Conservation (phyloP, 2,329 filamentous ascomycete genomes). For the Alternaria triticimaculans region DNA sequence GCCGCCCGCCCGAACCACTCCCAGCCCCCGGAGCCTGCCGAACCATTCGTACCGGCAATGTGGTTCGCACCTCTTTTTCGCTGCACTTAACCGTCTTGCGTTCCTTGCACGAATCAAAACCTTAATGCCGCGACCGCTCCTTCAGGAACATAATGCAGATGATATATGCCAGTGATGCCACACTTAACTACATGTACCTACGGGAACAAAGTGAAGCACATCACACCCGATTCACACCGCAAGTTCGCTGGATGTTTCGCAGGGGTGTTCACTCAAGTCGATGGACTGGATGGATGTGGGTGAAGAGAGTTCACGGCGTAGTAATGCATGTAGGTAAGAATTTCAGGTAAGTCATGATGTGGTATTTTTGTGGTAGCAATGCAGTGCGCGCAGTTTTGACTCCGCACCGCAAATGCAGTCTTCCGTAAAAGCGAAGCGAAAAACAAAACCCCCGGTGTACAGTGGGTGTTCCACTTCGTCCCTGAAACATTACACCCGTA, state of each 20-base stretch:
- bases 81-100: constrained; percentile 22
- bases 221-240: not conserved
- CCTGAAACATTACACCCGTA: constrained; percentile 16
- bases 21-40: constrained; percentile 14
- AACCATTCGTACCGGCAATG: constrained; percentile 1
- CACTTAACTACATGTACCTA: constrained; percentile 8
- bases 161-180: constrained; percentile 4
- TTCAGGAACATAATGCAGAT: constrained; percentile 36
- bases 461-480: constrained; percentile 1
- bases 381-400: not conserved
- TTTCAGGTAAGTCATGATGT: not conserved
- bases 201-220: not conserved
- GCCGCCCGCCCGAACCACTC: not conserved
- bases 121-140: constrained; percentile 40
- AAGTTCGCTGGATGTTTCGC: not conserved
- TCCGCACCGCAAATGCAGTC: not conserved
- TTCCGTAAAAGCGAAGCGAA: not conserved
- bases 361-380: not conserved
- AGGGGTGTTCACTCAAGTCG: not conserved
- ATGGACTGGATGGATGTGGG: not conserved
- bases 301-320: not conserved
- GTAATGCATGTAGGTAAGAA: not conserved
- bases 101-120: constrained; percentile 25
- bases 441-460: not conserved
- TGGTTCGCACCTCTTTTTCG: constrained; percentile 7